Evolutionary conservation across 2,329 filamentous ascomycete species (phyloP).

Genomic region (Colletotrichum lini): DNA sequence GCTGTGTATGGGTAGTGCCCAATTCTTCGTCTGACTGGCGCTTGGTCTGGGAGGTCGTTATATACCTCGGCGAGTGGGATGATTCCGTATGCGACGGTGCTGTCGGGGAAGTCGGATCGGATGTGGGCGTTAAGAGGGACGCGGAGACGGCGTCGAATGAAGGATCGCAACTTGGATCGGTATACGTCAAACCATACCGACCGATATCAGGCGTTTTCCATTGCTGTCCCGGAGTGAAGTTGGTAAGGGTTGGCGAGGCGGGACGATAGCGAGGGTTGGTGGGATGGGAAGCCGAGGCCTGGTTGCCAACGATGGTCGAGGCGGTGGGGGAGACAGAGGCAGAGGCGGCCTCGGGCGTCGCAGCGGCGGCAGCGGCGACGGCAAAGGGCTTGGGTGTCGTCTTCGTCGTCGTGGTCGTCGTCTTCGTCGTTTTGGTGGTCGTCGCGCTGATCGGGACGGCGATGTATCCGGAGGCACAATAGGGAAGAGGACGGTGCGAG

Average conservation of each 20-base stretch:
- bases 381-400: slow-evolving; percentile 18
- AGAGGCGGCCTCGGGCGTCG: slow-evolving; percentile 22
- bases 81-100: slow-evolving; percentile 27
- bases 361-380: slow-evolving; percentile 11
- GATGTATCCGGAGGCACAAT: slow-evolving; percentile 19
- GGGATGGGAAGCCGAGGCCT: slow-evolving; percentile 41
- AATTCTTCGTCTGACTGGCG: slow-evolving; percentile 47
- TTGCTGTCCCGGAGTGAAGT: slow-evolving; percentile 20
- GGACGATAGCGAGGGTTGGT: slow-evolving; percentile 34
- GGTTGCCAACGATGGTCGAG: slow-evolving; percentile 27
- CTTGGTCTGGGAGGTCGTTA: slow-evolving; percentile 45
- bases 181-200: slow-evolving; percentile 51
- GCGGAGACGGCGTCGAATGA: slow-evolving; percentile 36
- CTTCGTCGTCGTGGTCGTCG: not conserved
- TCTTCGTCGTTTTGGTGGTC: slow-evolving; percentile 3
- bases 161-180: slow-evolving; percentile 44
- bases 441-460: slow-evolving; percentile 8
- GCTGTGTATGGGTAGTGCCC: slow-evolving; percentile 16
- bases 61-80: slow-evolving; percentile 31
- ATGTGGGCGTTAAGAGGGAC: slow-evolving; percentile 29
- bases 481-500: slow-evolving; percentile 30
- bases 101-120: slow-evolving; percentile 32
- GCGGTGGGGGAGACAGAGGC: slow-evolving; percentile 14
- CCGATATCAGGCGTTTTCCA: slow-evolving; percentile 44
- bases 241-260: slow-evolving; percentile 34